phyloP scores from a whole-genome alignment of 192 early-diverging fungal species.

The Podochytrium sp. region DNA sequence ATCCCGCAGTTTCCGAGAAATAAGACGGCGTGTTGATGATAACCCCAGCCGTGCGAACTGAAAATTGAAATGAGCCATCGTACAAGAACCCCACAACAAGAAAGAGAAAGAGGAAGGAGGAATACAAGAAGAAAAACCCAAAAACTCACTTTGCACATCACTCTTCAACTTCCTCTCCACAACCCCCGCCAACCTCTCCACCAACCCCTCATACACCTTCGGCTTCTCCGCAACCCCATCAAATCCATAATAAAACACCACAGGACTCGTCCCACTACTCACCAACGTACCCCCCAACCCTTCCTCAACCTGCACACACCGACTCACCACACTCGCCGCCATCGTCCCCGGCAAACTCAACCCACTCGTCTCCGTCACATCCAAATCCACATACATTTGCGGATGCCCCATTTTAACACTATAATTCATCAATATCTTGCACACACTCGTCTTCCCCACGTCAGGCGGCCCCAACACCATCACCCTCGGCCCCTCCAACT shows the following conservation, averaged over 20 bases:
- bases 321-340: slow-evolving; percentile 73
- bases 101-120: background rate
- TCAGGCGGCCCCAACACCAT: slow-evolving; percentile 91
- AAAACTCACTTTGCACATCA: slow-evolving; percentile 56
- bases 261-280: slow-evolving; percentile 71
- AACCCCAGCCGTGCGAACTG: slow-evolving; percentile 72
- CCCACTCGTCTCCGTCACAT: slow-evolving; percentile 74
- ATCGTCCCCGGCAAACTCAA: slow-evolving; percentile 82
- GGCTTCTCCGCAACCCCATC: slow-evolving; percentile 74
- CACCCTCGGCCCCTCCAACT: slow-evolving; percentile 41
- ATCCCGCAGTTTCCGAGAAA: slow-evolving; percentile 74
- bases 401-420: slow-evolving; percentile 70
- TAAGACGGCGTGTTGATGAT: slow-evolving; percentile 86
- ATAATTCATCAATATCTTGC: slow-evolving; percentile 89
- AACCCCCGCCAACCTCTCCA: slow-evolving; percentile 62
- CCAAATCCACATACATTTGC: slow-evolving; percentile 86
- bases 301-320: slow-evolving; percentile 86
- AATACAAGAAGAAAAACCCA: background rate
- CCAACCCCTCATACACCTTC: slow-evolving; percentile 76
- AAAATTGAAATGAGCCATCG: background rate
- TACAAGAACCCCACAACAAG: too few species aligned
- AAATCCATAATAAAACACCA: slow-evolving; percentile 92
- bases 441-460: slow-evolving; percentile 88
- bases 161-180: slow-evolving; percentile 66
- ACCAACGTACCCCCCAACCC: slow-evolving; percentile 74